Evolutionary conservation across 345 rosid species (phyloP).

Genomic region (Iberis pinnata): DNA sequence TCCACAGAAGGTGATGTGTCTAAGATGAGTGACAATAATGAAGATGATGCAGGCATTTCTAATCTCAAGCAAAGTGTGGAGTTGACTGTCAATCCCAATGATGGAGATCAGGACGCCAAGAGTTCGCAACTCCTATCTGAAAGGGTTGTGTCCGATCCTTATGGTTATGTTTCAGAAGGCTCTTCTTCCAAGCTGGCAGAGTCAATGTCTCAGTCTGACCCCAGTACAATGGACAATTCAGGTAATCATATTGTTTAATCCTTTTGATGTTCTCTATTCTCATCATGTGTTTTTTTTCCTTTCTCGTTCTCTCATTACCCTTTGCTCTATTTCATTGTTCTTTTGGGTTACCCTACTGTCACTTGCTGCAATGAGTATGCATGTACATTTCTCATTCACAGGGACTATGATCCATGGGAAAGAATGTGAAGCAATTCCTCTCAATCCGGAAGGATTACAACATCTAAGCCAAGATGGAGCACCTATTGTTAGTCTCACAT

Average conservation of each 20-base stretch:
- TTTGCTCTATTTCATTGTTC: background rate
- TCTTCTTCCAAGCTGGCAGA: constrained; percentile 28
- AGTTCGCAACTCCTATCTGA: constrained; percentile 21
- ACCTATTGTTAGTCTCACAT: constrained; percentile 9
- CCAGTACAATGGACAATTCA: constrained; percentile 28
- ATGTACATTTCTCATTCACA: constrained; percentile 5
- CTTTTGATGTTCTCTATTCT: constrained; percentile 3
- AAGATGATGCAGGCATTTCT: constrained; percentile 19
- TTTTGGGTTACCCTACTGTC: background rate
- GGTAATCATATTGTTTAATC: constrained; percentile 34
- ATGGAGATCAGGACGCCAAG: constrained; percentile 19
- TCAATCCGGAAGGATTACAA: constrained; percentile 9
- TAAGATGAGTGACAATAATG: constrained; percentile 21
- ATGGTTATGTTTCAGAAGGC: constrained; percentile 20
- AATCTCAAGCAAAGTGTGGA: constrained; percentile 28
- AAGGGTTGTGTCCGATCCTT: constrained; percentile 23
- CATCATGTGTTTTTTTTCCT: background rate
- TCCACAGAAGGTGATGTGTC: constrained; percentile 18
- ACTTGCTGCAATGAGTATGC: constrained; percentile 10
- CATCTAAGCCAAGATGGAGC: constrained; percentile 24
- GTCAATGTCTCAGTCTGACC: constrained; percentile 31
- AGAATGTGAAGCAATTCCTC: constrained; percentile 26
- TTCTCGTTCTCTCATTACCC: constrained; percentile 5
- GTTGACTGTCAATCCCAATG: constrained; percentile 28
- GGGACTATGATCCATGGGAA: constrained; percentile 28